Base-by-base conservation (phyloP, 1,284 basidiomycete genomes). In the Apiotrichum brassicae region DNA sequence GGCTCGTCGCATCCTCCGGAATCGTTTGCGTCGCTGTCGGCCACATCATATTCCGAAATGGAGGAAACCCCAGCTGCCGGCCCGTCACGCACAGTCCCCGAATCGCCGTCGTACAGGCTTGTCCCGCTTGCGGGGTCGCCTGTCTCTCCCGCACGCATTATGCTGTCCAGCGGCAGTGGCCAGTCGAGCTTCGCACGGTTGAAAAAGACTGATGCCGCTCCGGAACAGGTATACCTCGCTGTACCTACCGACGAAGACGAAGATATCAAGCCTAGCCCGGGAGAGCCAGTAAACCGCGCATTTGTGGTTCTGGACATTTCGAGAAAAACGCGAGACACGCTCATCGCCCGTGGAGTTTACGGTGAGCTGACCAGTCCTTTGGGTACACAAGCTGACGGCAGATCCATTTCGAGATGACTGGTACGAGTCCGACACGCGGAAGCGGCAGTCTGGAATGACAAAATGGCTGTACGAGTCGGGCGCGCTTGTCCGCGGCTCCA, bases 331-430 rank as follows among this genome's bases (percentile, higher is more conserved):
- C 46, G 53, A 12, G 53, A 41, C 8, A 35, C 45, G 18, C 22
- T 51, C 19, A 55, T 55, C 4, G 46, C 46, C 8, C 43, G 46
- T 1, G 53, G 53, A 0, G 46, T 48, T 4, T 55, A 55, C n/a
- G 46, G 51, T 48, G 37, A 35, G 50, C 24, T 19, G 11, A n/a
- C 16, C n/a, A n/a, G n/a, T n/a, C 16, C 7, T 13, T 14, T 6
- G 5, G 12, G 12, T 13, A 5, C 25, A 33, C 5, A 26, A 24
- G 33, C 50, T 47, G 25, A 51, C 39, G 13, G 4, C 37, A 52
- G 51, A 55, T 25, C 49, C 53, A 16, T 37, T 39, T 9, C 43
- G 49, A 8, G 53, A 55, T 40, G 51, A 53, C 43, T 44, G 43
- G 43, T 20, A 25, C 13, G 19, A 34, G 16, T 14, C 14, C 7